Evolutionary conservation across 2,329 filamentous ascomycete genomes (phyloP).

Genomic region (Pseudogymnoascus sp.): DNA sequence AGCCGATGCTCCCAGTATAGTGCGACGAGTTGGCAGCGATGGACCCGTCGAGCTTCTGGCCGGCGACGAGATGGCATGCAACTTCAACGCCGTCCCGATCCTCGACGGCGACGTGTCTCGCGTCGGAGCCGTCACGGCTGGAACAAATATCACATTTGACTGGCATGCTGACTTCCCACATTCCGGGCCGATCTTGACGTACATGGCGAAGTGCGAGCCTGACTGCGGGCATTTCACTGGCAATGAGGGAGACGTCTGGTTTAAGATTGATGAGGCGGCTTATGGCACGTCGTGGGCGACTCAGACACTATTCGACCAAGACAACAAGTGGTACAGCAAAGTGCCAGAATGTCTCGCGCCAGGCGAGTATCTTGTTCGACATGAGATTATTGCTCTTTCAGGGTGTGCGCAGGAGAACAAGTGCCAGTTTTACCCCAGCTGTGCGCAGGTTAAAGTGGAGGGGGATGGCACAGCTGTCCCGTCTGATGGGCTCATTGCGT

Average conservation of each 20-base stretch:
- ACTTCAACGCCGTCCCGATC: constrained; percentile 12
- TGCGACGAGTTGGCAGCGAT: constrained; percentile 11
- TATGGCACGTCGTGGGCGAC: constrained; percentile 12
- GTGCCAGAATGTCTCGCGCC: constrained; percentile 13
- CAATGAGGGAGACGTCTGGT: constrained; percentile 9
- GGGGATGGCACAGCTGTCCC: neutral
- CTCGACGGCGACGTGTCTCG: constrained; percentile 11
- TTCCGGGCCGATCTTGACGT: constrained; percentile 13
- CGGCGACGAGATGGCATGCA: constrained; percentile 11
- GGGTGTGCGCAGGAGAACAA: constrained; percentile 5
- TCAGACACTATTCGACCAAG: constrained; percentile 10
- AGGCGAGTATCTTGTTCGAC: constrained; percentile 14
- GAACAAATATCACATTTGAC: constrained; percentile 11
- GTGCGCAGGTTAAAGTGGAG: constrained; percentile 12
- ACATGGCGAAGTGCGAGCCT: constrained; percentile 13
- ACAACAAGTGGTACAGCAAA: constrained; percentile 9
- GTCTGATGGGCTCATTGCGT: constrained; percentile 4
- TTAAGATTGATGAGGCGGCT: constrained; percentile 14
- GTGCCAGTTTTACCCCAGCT: constrained; percentile 14
- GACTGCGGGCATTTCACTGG: constrained; percentile 14
- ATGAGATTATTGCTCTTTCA: constrained; percentile 13
- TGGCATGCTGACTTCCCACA: constrained; percentile 9
- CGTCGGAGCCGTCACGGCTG: constrained; percentile 8
- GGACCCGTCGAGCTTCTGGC: constrained; percentile 10
- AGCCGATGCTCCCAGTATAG: constrained; percentile 11